Percentiles rank a stretch among this genome's conserved stretches.
Conservation (phyloP, 371 early-diverging fungal species). For the Syncephalastrum sp. region DNA sequence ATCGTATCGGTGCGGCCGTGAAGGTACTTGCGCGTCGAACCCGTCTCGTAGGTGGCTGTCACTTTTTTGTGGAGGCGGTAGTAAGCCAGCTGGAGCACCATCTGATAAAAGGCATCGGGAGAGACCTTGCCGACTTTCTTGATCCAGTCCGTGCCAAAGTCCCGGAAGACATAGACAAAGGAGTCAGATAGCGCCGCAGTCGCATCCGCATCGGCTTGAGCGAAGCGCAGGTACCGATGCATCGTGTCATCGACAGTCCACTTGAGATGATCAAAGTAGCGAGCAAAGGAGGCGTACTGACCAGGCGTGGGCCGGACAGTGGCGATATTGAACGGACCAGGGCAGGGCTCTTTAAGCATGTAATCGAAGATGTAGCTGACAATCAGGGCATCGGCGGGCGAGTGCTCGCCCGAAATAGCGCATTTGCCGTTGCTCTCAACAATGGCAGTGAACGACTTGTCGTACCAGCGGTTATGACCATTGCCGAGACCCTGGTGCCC, state of each 20-base stretch:
- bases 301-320: constrained; percentile 5
- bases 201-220: constrained; percentile 50
- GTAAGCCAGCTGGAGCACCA: constrained; percentile 84
- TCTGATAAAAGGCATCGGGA: constrained; percentile 89
- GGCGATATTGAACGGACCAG: constrained; percentile 12
- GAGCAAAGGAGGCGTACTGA: constrained; percentile 10
- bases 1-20: constrained; percentile 89
- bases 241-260: constrained; percentile 56
- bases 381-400: constrained; percentile 78
- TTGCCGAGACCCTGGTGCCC: constrained; percentile 30
- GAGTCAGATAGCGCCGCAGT: constrained; percentile 65
- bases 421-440: constrained; percentile 74
- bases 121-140: constrained; percentile 69
- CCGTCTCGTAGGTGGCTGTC: constrained; percentile 83
- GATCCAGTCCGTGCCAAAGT: constrained; percentile 47
- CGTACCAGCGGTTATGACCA: constrained; percentile 88
- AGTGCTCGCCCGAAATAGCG: constrained; percentile 78
- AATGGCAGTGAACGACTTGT: constrained; percentile 68
- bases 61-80: constrained; percentile 65
- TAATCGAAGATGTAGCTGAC: constrained; percentile 65
- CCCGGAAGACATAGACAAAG: constrained; percentile 60
- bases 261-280: constrained; percentile 35
- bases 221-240: constrained; percentile 46
- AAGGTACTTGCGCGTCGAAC: constrained; percentile 72
- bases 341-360: constrained; percentile 47